Percentiles rank a stretch among this genome's conserved stretches.
These are phyloP conservation scores for Malus sieversii DNA, from an alignment of 306 rosid species.

Conservation along the genomic window DNA sequence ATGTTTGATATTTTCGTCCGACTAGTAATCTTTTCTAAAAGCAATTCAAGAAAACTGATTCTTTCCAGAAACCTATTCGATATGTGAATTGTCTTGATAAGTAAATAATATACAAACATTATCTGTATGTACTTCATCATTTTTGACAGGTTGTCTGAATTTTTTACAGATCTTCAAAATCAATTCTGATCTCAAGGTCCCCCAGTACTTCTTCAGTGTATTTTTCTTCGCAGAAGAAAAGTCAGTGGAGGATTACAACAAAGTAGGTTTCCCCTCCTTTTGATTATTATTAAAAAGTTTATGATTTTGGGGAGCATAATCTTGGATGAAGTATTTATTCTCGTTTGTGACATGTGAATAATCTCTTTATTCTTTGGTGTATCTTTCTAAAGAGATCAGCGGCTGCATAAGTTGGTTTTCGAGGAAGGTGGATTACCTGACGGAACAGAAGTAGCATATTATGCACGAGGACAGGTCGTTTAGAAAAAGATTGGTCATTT, in stretches of 20 bases:
- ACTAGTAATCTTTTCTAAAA: background rate
- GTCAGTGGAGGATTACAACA: constrained; percentile 73
- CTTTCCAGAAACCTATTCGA: background rate
- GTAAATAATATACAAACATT: background rate
- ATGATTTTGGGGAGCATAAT: constrained; percentile 6
- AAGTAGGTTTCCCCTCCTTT: constrained; percentile 38
- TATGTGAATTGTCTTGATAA: background rate
- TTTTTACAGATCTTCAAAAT: constrained; percentile 54
- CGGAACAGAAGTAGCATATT: constrained; percentile 95
- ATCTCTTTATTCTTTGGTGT: constrained; percentile 14
- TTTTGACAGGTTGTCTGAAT: constrained; percentile 14
- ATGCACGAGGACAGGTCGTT: constrained; percentile 92
- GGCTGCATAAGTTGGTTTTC: constrained; percentile 83
- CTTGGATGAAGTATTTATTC: background rate
- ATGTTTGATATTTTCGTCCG: background rate
- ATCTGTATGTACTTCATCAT: background rate
- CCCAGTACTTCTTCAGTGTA: constrained; percentile 33
- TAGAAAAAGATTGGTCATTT: constrained; percentile 17
- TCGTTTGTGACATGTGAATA: background rate
- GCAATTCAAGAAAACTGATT: background rate
- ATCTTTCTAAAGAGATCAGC: constrained; percentile 55
- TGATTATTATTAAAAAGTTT: background rate
- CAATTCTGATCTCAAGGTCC: constrained; percentile 48
- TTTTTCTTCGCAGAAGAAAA: constrained; percentile 48
- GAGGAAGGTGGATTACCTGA: constrained; percentile 92